Evolutionary conservation across 805 yeast genomes (phyloP), one percentile per base, ranked within the genome.

Genomic region (Barnettozyma sucrosica): DNA sequence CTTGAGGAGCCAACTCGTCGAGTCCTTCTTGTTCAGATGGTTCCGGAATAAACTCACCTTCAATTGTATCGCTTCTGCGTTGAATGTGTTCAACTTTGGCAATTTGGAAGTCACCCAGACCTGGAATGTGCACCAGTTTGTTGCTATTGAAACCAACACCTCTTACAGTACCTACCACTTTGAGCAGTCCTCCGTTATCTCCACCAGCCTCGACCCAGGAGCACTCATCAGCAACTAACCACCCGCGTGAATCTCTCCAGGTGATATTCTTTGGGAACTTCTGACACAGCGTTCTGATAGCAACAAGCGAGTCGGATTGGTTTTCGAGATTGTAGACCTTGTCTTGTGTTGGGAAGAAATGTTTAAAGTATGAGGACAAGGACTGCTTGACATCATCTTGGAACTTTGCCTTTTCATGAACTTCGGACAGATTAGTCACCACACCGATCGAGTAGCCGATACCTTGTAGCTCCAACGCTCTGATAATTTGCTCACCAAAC

Each of bases 191-290:
- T 47, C 65, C 69, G 51, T 62, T 28, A 16, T 28, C 65, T 6
- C 42, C 41, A 36, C 51, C 48, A 5, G 66, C 58, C 16, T 68
- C 55, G 8, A 44, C 63, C 71, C 77, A 77, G 20, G 63, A 55
- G 1, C 85, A 72, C 4, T 66, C 59, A 55, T 89, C 95, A 2
- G 95, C 90, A 9, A 93, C 75, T 45, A 93, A 45, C 68, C 89
- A 93, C 7, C 96, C 92, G 61, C 99, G 75, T n/a, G 81, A 68
- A 57, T 92, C 97, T 68, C 98, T 82, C 98, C 99, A 93, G 21
- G 78, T 79, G 41, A 95, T 72, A 1, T 87, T 79, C 60, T 81
- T 83, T 24, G 99, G 99, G 57, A 83, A 79, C 66, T 82, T 86
- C 59, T 92, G 97, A 61, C 96, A 85, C 23, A 93, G 58, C 4